These are phyloP conservation scores for Colletotrichum paranaense DNA, from an alignment of 2,329 filamentous ascomycete species.

Conservation along the genomic window DNA sequence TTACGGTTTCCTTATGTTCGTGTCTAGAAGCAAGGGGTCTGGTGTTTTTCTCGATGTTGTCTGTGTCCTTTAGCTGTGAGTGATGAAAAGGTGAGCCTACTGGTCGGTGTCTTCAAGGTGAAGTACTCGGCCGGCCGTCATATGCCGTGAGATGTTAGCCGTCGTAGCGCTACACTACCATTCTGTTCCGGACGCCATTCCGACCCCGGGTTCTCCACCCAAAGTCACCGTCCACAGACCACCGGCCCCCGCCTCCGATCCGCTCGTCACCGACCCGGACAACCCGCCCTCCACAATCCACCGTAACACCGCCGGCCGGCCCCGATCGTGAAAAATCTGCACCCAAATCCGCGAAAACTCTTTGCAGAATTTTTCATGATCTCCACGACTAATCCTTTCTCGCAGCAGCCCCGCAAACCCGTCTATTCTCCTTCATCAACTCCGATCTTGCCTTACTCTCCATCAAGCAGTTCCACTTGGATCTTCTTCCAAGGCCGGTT, in stretches of 20 bases:
- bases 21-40: no score
- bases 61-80: no score
- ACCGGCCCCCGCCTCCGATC: not conserved
- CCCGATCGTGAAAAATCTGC: not conserved
- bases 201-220: not conserved
- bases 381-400: not conserved
- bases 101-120: no score
- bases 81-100: no score
- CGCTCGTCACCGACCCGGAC: constrained; percentile 7
- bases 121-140: no score
- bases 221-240: not conserved
- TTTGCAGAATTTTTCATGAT: not conserved
- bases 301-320: not conserved
- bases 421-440: not conserved
- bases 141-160: no score
- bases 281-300: not conserved
- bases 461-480: not conserved
- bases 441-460: fast-evolving
- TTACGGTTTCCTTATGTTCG: no score
- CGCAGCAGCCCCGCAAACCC: not conserved
- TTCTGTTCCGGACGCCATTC: not conserved
- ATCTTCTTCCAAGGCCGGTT: constrained; percentile 35
- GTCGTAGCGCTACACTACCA: no score
- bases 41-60: no score
- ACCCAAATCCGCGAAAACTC: not conserved